phyloP scores from a whole-genome alignment of 2,329 filamentous ascomycete species.

The Aspergillus pseudoviridinutans region DNA sequence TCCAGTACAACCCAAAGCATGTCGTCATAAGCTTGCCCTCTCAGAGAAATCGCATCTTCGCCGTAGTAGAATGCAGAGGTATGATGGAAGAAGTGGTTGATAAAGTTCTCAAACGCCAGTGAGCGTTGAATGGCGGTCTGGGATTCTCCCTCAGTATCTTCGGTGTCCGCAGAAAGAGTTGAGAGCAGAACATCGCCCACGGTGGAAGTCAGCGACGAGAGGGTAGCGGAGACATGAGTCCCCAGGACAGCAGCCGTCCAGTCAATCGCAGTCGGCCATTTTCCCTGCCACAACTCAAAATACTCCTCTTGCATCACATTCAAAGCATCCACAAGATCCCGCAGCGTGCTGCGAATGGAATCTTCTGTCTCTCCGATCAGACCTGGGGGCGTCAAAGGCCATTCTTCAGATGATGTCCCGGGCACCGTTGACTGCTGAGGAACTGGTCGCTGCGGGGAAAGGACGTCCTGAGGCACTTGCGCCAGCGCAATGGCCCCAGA shows the following conservation, averaged over 20 bases:
- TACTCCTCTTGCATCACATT: slow-evolving; percentile 72
- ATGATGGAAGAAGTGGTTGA: slow-evolving; percentile 78
- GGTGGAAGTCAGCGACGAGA: slow-evolving; percentile 63
- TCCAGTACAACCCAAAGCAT: slow-evolving; percentile 93
- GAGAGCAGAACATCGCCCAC: slow-evolving; percentile 43
- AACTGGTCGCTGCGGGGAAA: slow-evolving; percentile 9
- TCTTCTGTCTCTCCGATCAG: slow-evolving; percentile 15
- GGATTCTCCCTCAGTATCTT: slow-evolving; percentile 1
- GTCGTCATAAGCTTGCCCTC: slow-evolving; percentile 82
- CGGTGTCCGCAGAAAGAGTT: slow-evolving; percentile 20
- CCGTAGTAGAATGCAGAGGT: slow-evolving; percentile 77
- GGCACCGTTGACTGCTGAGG: slow-evolving; percentile 11
- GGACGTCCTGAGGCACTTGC: slow-evolving; percentile 24
- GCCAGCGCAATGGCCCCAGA: slow-evolving; percentile 27
- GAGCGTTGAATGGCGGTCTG: slow-evolving; percentile 10
- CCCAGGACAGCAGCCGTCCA: slow-evolving; percentile 87
- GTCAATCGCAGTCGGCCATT: slow-evolving; percentile 82
- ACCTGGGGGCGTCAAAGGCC: slow-evolving; percentile 11
- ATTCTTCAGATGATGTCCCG: slow-evolving; percentile 8
- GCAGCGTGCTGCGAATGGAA: slow-evolving; percentile 22
- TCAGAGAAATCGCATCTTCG: slow-evolving; percentile 71
- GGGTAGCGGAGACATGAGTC: slow-evolving; percentile 70
- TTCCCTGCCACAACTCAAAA: slow-evolving; percentile 72
- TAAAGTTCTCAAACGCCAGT: slow-evolving; percentile 66
- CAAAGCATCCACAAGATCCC: slow-evolving; percentile 59